Evolutionary conservation across 2,329 filamentous ascomycete genomes (phyloP), one percentile per base, ranked within the genome.

Genomic region (Amesomyces nigricolor): DNA sequence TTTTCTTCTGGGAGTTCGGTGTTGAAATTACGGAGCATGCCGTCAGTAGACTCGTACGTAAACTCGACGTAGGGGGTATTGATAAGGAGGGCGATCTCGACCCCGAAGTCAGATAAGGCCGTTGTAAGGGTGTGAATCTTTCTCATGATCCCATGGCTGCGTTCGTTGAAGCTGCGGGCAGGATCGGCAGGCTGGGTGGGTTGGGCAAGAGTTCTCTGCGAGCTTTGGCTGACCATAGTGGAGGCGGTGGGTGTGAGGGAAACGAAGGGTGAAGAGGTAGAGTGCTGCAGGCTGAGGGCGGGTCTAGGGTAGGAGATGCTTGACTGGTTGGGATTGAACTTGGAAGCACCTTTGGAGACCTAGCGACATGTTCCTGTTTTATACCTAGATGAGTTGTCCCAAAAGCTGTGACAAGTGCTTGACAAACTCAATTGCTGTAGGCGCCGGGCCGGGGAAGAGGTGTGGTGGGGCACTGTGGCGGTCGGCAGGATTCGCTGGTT

Each of bases 321-420:
- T 40, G 19, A 49, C 47, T 40, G 19, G 47, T 48, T 39, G 4
- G 13, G 17, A 14, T 49, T 49, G 35, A 49, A 49, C 10, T 49
- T 17, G 19, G 19, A 49, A 32, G 22, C 13, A 39, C 14, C 13
- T 49, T 49, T 49, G 14, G 37, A 49, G 22, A 26, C 48, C 39
- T n/a, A 44, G 39, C 48, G 39, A 51, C 11, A 51, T 44, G n/a
- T 51, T 51, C 48, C 48, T 37, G 40, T 29, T 51, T 51, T 51
- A 51, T 51, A 51, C 29, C 29, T 22, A 37, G 11, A 16, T 44
- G 40, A 44, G 47, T 44, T 44, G 37, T 22, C 6, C 32, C 7
- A 8, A 47, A 51, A 44, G 39, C 48, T n/a, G 3, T 44, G 30
- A 51, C 39, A 44, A 44, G 39, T 37, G 30, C 26, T 51, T 51